phyloP scores from a whole-genome alignment of 2,329 filamentous ascomycete genomes.

The Paracoccidioides lutzii region DNA sequence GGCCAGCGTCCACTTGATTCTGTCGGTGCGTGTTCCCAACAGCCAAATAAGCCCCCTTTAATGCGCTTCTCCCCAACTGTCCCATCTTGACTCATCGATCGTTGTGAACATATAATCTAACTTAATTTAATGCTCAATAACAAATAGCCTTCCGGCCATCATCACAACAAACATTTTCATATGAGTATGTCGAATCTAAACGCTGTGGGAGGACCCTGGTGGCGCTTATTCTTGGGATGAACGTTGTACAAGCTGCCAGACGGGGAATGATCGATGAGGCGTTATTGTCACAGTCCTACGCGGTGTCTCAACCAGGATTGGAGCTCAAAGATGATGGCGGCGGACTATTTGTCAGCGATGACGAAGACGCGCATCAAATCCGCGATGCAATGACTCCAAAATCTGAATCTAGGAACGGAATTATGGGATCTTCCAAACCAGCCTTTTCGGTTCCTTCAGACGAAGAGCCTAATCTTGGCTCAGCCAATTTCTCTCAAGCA shows the following conservation, averaged over 20 bases:
- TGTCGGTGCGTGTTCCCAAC: conserved; percentile 27
- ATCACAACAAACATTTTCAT: conserved; percentile 42
- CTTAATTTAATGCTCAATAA: conserved; percentile 12
- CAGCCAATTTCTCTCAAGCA: background rate
- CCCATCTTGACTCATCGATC: background rate
- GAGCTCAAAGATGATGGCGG: conserved; percentile 22
- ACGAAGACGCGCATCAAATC: conserved; percentile 19
- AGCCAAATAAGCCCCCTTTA: conserved; percentile 1
- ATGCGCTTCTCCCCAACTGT: background rate
- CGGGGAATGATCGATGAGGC: conserved; percentile 38
- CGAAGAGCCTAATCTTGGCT: background rate
- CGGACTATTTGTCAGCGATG: conserved; percentile 26
- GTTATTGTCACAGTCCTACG: conserved; percentile 19
- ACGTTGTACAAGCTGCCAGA: conserved; percentile 37
- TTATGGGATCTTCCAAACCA: conserved; percentile 3
- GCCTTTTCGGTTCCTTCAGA: background rate
- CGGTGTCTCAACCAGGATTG: conserved; percentile 15
- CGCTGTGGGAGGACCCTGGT: conserved; percentile 42
- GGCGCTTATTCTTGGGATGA: conserved; percentile 45
- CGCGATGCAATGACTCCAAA: conserved; percentile 12
- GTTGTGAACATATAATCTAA: conserved; percentile 3
- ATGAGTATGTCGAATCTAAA: conserved; percentile 45
- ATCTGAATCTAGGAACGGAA: conserved; percentile 8
- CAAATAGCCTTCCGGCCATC: conserved; percentile 30
- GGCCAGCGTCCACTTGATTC: conserved; percentile 35